Evolutionary conservation across 768 basidiomycete genomes (phyloP).

Genomic region (Auriscalpium orientale): DNA sequence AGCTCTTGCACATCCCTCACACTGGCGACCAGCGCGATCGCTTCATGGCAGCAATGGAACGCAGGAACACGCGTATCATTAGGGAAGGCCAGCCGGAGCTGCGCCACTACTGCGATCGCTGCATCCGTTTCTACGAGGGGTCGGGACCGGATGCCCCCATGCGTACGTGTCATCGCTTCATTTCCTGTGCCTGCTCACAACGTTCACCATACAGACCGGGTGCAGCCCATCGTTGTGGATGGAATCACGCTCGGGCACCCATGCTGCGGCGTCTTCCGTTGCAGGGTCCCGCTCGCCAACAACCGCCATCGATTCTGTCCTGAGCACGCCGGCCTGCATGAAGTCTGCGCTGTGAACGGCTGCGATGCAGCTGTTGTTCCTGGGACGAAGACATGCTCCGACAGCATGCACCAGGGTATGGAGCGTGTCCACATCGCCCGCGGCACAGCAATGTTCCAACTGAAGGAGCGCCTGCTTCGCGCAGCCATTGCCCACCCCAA

Average conservation of each 20-base stretch:
- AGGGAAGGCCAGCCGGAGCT: constrained; percentile 21
- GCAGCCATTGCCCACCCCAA: too few species aligned
- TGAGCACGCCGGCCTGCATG: neutral
- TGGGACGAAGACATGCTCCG: too few species aligned
- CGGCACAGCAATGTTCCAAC: too few species aligned
- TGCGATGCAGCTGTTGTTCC: too few species aligned
- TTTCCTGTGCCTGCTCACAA: neutral
- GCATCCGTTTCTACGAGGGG: neutral
- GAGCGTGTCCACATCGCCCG: too few species aligned
- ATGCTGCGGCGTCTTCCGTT: neutral
- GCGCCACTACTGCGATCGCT: constrained; percentile 11
- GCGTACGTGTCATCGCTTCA: neutral
- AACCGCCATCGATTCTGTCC: neutral
- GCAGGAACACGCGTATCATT: constrained; percentile 18
- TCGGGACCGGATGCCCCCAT: too few species aligned
- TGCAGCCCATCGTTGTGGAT: neutral
- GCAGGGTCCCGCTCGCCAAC: too few species aligned
- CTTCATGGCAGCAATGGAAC: constrained; percentile 21
- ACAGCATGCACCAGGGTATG: too few species aligned
- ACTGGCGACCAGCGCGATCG: constrained; percentile 20
- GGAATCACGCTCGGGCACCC: neutral
- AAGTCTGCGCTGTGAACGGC: neutral
- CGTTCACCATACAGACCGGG: neutral
- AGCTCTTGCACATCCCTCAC: constrained; percentile 18
- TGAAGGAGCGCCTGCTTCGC: too few species aligned